Base-by-base conservation (phyloP, 2,329 filamentous ascomycete species). In the Sporothrix pseudoabietina region DNA sequence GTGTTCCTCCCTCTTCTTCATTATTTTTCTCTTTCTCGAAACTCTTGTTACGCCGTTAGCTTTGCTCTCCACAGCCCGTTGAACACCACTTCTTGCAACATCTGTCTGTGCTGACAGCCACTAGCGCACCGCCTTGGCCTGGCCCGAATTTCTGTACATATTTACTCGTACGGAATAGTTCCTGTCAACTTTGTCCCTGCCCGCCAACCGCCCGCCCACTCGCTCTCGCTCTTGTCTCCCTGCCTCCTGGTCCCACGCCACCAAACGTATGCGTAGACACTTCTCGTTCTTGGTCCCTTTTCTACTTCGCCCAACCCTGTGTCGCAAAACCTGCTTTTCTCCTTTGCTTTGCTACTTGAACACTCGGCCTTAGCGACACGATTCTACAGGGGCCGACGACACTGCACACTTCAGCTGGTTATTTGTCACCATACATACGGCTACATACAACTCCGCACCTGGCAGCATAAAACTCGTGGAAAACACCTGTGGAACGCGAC, bases 101-200 rank as follows among this genome's bases (percentile, higher is more conserved):
- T 35, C 8, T 35, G 32, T 41, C 35, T n/a, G 10, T 41, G 59
- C 32, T 41, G 59, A 41, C 59, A 63, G n/a, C 32, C 19, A 63
- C 59, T 63, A 63, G 59, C 57, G 57, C 59, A 63, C 59, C n/a
- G 4, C 35, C 59, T 65, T 44, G 35, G 59, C n/a, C 59, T 41
- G 59, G 59, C 59, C 35, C 35, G 19, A 7, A 41, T 22, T 63
- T 41, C 54, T 57, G 16, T 22, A 35, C 26, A 26, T 26, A 26
- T 1, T 26, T 26, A 26, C 35, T 8, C 35, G 35, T 35, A 35
- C 35, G 35, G 35, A 35, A 35, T 35, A 30, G 19, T 63, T 4
- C n/a, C 35, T 41, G 19, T 63, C 10, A 22, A 26, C 4, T 14
- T 32, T 44, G 35, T 65, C 19, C n/a, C 35, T 65, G 35, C 9